Evolutionary conservation across 306 rosid genomes (phyloP).

Genomic region (Vicia faba): DNA sequence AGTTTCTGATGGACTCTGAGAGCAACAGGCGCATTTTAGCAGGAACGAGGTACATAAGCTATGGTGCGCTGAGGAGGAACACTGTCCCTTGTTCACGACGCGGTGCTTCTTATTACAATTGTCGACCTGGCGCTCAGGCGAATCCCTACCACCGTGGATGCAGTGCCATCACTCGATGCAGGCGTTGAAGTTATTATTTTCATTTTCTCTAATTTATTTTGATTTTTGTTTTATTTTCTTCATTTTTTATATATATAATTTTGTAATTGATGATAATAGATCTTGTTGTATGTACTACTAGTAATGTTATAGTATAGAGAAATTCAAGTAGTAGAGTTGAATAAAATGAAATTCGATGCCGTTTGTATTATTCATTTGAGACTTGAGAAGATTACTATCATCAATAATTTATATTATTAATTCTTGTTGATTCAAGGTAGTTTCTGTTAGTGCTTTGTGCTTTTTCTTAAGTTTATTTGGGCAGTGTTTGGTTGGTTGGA

Average conservation of each 20-base stretch:
- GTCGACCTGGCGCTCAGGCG: slow-evolving; percentile 89
- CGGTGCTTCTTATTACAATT: slow-evolving; percentile 95
- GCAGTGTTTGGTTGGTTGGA: slow-evolving; percentile 15
- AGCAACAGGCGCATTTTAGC: slow-evolving; percentile 85
- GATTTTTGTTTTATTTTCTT: neutral
- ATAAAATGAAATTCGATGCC: slow-evolving; percentile 35
- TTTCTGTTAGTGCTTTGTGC: neutral
- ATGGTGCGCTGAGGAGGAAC: slow-evolving; percentile 94
- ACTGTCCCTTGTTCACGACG: slow-evolving; percentile 86
- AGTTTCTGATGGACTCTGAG: slow-evolving; percentile 86
- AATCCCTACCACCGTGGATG: slow-evolving; percentile 93
- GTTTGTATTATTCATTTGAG: slow-evolving; percentile 26
- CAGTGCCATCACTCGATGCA: slow-evolving; percentile 80
- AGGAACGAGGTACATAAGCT: slow-evolving; percentile 66
- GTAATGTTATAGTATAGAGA: slow-evolving; percentile 31
- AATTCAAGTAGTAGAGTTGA: slow-evolving; percentile 34
- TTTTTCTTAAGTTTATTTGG: neutral
- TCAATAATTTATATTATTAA: neutral
- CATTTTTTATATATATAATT: slow-evolving; percentile 16
- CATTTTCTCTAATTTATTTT: neutral
- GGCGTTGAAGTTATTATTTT: slow-evolving; percentile 48
- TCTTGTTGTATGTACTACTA: slow-evolving; percentile 24
- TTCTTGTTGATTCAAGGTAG: slow-evolving; percentile 2
- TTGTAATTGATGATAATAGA: slow-evolving; percentile 36
- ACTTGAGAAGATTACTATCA: slow-evolving; percentile 6